Base-by-base conservation (phyloP, 257 asterid genomes). In the Solanum arcanum region DNA sequence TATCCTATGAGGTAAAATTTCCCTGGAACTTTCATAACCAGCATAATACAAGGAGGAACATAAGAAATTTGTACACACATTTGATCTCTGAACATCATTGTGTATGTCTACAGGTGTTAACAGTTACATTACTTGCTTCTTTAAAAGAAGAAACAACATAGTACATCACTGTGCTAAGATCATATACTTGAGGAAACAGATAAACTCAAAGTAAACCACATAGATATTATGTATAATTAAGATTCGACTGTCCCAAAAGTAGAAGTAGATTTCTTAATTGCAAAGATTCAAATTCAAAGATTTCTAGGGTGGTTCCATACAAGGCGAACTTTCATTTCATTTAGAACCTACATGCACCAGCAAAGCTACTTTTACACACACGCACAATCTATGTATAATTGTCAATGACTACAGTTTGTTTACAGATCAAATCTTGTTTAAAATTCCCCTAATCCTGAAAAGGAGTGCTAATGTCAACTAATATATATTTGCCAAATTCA, bases 61-160 rank as follows among this genome's bases (percentile, higher is more conserved):
- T 4, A 29, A 0, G 47, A 47, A 35, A 0, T 72, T 35, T 18
- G 46, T 0, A 20, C 0, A 10, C 47, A 35, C 27, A 35, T 20
- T 73, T 20, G 5, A 16, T 18, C 80, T 72, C 47, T 20, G 15
- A 35, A 11, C 47, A 20, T 35, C 18, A 35, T 20, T 73, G 77
- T 14, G 77, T 4, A 8, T 31, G 77, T 15, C 42, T 31, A 70
- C n/a, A 70, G n/a, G 12, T 31, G 11, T 7, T 14, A 0, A 29
- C 39, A 29, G 21, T 29, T 6, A 29, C 4, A 9, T 16, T 68
- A 68, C 75, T 69, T 69, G 23, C 0, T 29, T 69, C 39, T 68
- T 13, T 29, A 29, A 29, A 15, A 13, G 69, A 23, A 62, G 76
- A 31, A 70, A 73, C 6, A 1, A 73, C 35, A 0, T 73, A 64